A percentile compares a stretch with the other conserved stretches of the same genome.
phyloP scores from a whole-genome alignment of 305 asterid genomes.

The Fraxinus sp. region DNA sequence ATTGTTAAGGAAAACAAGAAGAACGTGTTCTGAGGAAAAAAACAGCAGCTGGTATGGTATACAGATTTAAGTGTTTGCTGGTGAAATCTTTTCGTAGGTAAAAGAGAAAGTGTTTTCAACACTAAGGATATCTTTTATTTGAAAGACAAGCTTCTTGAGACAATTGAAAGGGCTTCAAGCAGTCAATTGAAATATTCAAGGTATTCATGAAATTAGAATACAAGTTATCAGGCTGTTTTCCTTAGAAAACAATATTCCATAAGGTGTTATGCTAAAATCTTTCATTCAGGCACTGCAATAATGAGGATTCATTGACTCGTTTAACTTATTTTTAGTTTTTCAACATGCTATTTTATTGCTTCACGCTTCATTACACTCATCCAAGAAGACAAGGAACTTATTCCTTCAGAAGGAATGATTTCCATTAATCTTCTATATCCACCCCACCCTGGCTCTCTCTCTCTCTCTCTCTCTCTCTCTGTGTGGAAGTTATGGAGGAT shows the following conservation, averaged over 20 bases:
- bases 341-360: constrained; percentile 56
- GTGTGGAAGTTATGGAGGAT: constrained; percentile 54
- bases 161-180: constrained; percentile 20
- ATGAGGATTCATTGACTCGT: constrained; percentile 48
- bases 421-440: constrained; percentile 33
- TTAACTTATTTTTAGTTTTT: constrained; percentile 36
- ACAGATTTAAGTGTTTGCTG: neutral
- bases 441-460: neutral
- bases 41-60: neutral
- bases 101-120: neutral
- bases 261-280: constrained; percentile 14
- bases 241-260: constrained; percentile 27
- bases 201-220: constrained; percentile 41
- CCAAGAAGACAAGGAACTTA: constrained; percentile 48
- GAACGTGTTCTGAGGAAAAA: neutral
- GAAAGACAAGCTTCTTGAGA: constrained; percentile 31
- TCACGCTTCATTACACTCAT: constrained; percentile 61
- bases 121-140: constrained; percentile 21
- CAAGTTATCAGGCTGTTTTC: constrained; percentile 42
- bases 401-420: constrained; percentile 47
- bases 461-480: neutral
- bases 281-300: constrained; percentile 25
- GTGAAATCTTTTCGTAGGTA: neutral
- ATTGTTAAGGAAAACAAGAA: neutral
- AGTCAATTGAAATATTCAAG: constrained; percentile 28